Evolutionary conservation across 805 yeast genomes (phyloP), one percentile per base, ranked within the genome.

Genomic region (Cyberlindnera saturnus): DNA sequence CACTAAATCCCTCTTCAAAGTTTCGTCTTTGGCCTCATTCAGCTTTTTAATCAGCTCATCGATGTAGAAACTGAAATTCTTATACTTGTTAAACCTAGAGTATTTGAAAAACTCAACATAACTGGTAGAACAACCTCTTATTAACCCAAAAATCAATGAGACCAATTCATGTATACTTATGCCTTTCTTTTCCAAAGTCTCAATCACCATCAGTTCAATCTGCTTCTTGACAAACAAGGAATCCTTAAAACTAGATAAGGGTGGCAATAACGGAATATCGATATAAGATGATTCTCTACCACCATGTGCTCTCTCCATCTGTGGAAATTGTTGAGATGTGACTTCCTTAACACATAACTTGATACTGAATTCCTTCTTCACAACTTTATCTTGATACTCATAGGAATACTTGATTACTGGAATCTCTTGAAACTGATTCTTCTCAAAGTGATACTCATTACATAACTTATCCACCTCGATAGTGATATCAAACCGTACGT

Each of bases 241-340:
- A 49, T 70, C 70, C 34, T 61, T 62, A 33, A 61, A 54, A 3
- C 71, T 57, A 3, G 73, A 60, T 26, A 67, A 48, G 14, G 62
- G 63, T n/a, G 63, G 59, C 9, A 59, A 38, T 29, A 61, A 40
- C 6, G 66, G 64, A 18, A 61, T 55, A 36, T 60, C 60, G 14
- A 58, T 35, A 36, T 39, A 50, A 15, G 42, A 31, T 18, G 34
- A 14, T n/a, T 42, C 38, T 13, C 39, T 17, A 11, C 8, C 16
- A 16, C n/a, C 33, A 15, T 28, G 13, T 3, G 7, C 26, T n/a
- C 14, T 31, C 18, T 38, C 23, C 31, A n/a, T 17, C 3, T 15
- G 26, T 11, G 19, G 11, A 15, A 23, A 28, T 10, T 16, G 13
- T 7, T 28, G 23, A 26, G 36, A 26, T 26, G 16, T 6, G n/a